Base-by-base conservation (phyloP, 2,329 filamentous ascomycete species). In the Cercospora sojina region DNA sequence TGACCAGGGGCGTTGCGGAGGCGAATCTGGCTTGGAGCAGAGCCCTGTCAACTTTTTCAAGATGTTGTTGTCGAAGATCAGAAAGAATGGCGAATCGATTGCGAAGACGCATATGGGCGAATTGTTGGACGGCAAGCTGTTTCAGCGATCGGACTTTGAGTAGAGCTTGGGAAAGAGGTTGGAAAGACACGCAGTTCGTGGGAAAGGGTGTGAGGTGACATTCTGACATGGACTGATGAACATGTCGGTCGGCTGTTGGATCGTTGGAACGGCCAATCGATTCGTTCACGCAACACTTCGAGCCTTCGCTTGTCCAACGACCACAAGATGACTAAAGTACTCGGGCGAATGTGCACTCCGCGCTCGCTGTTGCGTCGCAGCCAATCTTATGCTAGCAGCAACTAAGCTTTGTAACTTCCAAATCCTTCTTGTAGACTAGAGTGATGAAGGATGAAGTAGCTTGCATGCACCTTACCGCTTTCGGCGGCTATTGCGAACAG, bases 21-120 rank as follows among this genome's bases (percentile, higher is more conserved):
- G 69, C 13, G 35, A 49, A 3, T 73, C 70, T 1, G 59, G 68
- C 3, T 27, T 74, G 61, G 56, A 27, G 12, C 61, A 65, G 41
- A 74, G 71, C 41, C 72, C 74, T 2, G 66, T 74, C 13, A 63
- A 64, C 27, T 74, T 74, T 62, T 59, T 77, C 27, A 67, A 71
- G 49, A 35, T 63, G 2, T 16, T 74, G 8, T 63, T 74, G 67
- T 68, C 67, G 6, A 67, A 57, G 49, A 70, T 74, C 25, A 61
- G 74, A 16, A 62, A 69, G 9, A 69, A 73, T 51, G 73, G 73
- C 1, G 59, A 73, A 20, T 64, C 62, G 0, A 73, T 75, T 35
- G 58, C 62, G 0, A 74, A 72, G 68, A 76, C 74, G 18, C 70
- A 75, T 4, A 70, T 76, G 64, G 74, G 73, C 9, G 56, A 51